Base-by-base conservation (phyloP, 257 asterid species). In the Solanum neorickii region DNA sequence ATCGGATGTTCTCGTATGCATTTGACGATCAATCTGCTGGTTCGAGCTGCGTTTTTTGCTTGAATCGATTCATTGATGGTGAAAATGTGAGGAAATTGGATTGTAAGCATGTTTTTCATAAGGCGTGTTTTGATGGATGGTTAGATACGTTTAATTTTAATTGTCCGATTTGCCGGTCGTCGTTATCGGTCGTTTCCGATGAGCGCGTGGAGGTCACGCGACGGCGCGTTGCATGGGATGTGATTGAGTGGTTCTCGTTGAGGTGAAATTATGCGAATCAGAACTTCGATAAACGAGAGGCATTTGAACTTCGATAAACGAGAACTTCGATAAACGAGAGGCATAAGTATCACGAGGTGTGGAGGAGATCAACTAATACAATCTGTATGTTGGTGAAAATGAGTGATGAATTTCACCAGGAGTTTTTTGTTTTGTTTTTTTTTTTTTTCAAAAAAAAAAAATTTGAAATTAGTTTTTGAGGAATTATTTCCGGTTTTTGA, bases 71-170 rank as follows among this genome's bases (percentile, higher is more conserved):
- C n/a, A 90, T 88, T 0, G 92, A 90, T 1, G 98, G 98, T 72
- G 98, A 96, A 82, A 89, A 59, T 47, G 93, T 96, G 87, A 94
- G 98, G 82, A 88, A 89, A 90, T 82, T 95, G 23, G 86, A 84
- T 0, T 96, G 99, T 93, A 72, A 91, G 77, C 99, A 96, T 87
- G 97, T 95, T 62, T 96, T 96, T 83, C 99, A 96, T 89, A 92
- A 92, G 91, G 92, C 88, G 5, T 96, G 99, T 88, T 84, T 96
- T 44, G 97, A 95, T 69, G 94, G 98, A 3, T 96, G 98, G 99
- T 94, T 95, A 47, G 91, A 93, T n/a, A 94, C 94, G 69, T 94
- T 93, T 41, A 93, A 94, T 89, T 93, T 95, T 86, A 94, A 49
- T 84, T 96, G 99, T 88, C 99, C 98, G 0, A 90, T 94, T 35